These are phyloP conservation scores for Dothideomycetes sp. DNA, from an alignment of 2,329 filamentous ascomycete genomes.

Conservation along the genomic window DNA sequence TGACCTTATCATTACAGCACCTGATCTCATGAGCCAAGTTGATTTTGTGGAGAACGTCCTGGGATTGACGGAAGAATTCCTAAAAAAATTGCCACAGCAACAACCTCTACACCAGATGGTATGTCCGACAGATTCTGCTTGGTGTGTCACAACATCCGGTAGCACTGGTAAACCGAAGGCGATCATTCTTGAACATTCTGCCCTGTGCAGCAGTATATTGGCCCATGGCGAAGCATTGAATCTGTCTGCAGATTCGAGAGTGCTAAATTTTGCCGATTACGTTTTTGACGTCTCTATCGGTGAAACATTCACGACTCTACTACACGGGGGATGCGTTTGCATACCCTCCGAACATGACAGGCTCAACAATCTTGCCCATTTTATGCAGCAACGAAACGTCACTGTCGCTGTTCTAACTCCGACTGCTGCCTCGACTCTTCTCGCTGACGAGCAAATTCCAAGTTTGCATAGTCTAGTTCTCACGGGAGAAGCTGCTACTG, in stretches of 20 bases:
- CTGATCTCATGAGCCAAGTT: no score
- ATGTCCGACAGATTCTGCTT: no score
- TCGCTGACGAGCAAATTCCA: not conserved
- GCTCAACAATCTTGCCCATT: not conserved
- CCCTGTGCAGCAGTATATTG: not conserved
- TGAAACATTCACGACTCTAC: not conserved
- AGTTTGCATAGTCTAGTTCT: not conserved
- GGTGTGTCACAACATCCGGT: conserved; percentile 22
- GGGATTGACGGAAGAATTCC: no score
- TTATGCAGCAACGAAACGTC: not conserved
- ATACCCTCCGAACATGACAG: not conserved
- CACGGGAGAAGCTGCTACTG: not conserved
- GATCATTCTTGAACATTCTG: conserved; percentile 15
- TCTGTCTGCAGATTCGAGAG: not conserved
- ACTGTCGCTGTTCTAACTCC: not conserved
- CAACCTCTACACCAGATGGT: no score
- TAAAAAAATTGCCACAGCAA: no score
- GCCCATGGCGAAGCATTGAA: not conserved
- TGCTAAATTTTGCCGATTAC: not conserved
- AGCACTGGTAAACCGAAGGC: conserved; percentile 21
- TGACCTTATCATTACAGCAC: no score
- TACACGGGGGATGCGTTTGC: not conserved
- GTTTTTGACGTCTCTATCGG: not conserved
- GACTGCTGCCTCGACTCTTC: not conserved
- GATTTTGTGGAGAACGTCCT: no score